phyloP scores from a whole-genome alignment of 371 early-diverging fungal genomes.

The Antonospora locustae region DNA sequence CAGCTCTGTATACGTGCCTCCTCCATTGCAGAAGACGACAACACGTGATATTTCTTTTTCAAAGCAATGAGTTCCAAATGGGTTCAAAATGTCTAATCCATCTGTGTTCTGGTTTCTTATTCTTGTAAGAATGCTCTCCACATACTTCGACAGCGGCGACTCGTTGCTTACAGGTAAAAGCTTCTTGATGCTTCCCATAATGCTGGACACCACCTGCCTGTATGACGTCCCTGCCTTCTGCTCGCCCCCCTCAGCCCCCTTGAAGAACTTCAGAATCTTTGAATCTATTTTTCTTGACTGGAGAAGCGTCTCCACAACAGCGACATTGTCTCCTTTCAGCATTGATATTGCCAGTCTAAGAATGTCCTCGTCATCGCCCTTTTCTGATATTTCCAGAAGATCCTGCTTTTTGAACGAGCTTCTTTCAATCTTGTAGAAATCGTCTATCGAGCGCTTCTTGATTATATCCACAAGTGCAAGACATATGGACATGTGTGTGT shows the following conservation, averaged over 20 bases:
- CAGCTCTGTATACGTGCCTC: constrained; percentile 52
- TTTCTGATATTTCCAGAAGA: constrained; percentile 33
- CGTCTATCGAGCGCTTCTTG: constrained; percentile 51
- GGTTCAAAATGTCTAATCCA: constrained; percentile 3
- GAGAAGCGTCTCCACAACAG: constrained; percentile 33
- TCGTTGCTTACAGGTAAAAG: constrained; percentile 36
- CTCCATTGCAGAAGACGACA: constrained; percentile 49
- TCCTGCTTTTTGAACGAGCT: constrained; percentile 25
- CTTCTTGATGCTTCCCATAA: constrained; percentile 45
- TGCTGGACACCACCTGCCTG: constrained; percentile 12
- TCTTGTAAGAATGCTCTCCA: constrained; percentile 31
- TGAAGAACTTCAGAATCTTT: constrained; percentile 22
- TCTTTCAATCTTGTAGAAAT: constrained; percentile 51
- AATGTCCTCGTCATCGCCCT: constrained; percentile 42
- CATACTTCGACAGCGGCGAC: constrained; percentile 23
- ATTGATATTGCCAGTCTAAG: constrained; percentile 38
- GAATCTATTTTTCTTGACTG: constrained; percentile 36
- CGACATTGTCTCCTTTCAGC: constrained; percentile 12
- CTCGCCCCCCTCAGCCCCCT: background rate
- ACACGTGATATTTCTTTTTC: constrained; percentile 36
- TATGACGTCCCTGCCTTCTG: constrained; percentile 4
- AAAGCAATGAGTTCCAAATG: constrained; percentile 1
- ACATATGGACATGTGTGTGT: constrained; percentile 49
- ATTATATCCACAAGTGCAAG: constrained; percentile 49
- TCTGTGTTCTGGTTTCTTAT: constrained; percentile 11